Percentiles rank a stretch among this genome's conserved stretches.
These are phyloP conservation scores for Pestalotiopsis sp. DNA, from an alignment of 2,329 filamentous ascomycete genomes.

Conservation along the genomic window DNA sequence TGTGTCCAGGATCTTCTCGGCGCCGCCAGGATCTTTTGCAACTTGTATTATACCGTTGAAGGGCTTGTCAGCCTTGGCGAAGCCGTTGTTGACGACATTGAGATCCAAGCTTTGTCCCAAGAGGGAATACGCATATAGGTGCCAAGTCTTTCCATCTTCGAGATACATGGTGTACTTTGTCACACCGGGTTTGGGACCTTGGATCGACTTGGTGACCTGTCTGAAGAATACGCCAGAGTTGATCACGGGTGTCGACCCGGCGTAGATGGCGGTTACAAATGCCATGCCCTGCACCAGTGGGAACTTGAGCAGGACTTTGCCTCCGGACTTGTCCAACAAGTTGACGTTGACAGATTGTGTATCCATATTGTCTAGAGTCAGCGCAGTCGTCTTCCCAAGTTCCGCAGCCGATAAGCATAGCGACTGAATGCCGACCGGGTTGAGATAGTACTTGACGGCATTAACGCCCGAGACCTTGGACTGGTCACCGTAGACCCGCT, in stretches of 20 bases:
- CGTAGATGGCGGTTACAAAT: conserved; percentile 79
- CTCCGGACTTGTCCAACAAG: conserved; percentile 54
- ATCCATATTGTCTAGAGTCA: conserved; percentile 55
- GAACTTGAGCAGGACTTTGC: conserved; percentile 66
- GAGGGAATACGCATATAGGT: conserved; percentile 71
- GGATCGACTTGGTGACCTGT: conserved; percentile 58
- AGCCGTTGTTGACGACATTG: conserved; percentile 63
- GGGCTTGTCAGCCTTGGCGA: conserved; percentile 62
- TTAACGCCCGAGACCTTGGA: conserved; percentile 46
- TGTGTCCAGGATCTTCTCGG: conserved; percentile 71
- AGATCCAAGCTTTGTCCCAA: conserved; percentile 65
- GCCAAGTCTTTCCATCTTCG: conserved; percentile 74
- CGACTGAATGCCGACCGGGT: conserved; percentile 80
- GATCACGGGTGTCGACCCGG: conserved; percentile 68
- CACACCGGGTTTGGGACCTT: conserved; percentile 61
- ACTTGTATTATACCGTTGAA: conserved; percentile 84
- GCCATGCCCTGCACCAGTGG: conserved; percentile 88
- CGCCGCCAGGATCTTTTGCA: conserved; percentile 69
- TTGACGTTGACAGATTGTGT: conserved; percentile 67
- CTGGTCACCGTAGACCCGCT: conserved; percentile 67
- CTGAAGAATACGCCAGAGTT: conserved; percentile 75
- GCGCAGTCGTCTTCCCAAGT: conserved; percentile 58
- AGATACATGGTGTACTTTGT: conserved; percentile 76
- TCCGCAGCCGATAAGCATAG: conserved; percentile 78
- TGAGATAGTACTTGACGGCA: conserved; percentile 72